These are phyloP conservation scores for Puccinia polysora DNA, from an alignment of 1,284 basidiomycete genomes.

Conservation along the genomic window DNA sequence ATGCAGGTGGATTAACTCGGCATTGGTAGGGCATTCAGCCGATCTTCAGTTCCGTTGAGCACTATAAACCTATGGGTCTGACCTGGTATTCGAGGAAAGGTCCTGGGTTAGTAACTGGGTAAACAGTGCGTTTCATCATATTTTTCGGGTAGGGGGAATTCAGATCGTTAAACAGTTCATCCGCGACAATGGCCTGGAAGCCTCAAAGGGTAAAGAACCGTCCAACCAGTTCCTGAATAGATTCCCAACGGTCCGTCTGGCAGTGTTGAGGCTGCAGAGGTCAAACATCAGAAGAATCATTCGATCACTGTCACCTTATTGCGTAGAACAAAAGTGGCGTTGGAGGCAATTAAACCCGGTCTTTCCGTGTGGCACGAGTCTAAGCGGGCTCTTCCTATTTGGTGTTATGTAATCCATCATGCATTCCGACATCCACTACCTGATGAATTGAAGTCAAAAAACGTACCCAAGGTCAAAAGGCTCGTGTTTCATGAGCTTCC, in stretches of 20 bases:
- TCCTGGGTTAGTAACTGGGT: too few relatives aligned
- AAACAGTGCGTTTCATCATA: too few relatives aligned
- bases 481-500: too few relatives aligned
- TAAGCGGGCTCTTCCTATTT: constrained; percentile 28
- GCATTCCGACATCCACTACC: too few relatives aligned
- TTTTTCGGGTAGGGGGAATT: too few relatives aligned
- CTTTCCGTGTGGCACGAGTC: constrained; percentile 6
- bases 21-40: too few relatives aligned
- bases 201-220: neutral
- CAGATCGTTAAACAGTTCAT: constrained; percentile 14
- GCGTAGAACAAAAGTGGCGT: neutral
- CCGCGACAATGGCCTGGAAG: constrained; percentile 11
- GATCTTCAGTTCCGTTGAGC: too few relatives aligned
- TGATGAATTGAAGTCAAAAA: too few relatives aligned
- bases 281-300: constrained; percentile 17
- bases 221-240: neutral
- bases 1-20: too few relatives aligned
- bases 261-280: constrained; percentile 17
- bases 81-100: too few relatives aligned
- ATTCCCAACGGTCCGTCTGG: constrained; percentile 8
- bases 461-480: too few relatives aligned
- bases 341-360: neutral
- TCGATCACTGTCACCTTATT: neutral
- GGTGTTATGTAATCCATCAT: constrained; percentile 25
- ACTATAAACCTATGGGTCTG: too few relatives aligned